Evolutionary conservation across 805 yeast species (phyloP).

Genomic region (Clavispora carvajalis): DNA sequence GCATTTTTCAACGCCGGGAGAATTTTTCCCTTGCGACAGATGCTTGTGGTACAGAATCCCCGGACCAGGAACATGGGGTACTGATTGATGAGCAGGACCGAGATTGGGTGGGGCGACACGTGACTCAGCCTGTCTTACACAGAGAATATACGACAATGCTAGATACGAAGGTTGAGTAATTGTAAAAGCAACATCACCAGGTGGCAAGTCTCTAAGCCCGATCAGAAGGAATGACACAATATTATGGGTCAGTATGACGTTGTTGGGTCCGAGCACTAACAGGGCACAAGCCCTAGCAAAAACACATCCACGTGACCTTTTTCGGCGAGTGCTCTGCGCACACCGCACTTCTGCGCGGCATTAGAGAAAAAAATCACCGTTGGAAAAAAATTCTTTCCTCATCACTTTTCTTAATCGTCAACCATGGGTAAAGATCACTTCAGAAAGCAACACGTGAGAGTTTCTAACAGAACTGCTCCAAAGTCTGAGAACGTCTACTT

Average conservation of each 20-base stretch:
- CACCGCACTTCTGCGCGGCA: neutral
- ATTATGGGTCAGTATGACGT: no score
- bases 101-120: neutral
- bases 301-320: neutral
- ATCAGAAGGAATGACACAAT: no score
- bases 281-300: constrained; percentile 1
- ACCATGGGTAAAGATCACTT: constrained; percentile 96
- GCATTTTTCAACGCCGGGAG: constrained; percentile 3
- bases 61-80: neutral
- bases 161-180: no score
- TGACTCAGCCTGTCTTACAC: no score
- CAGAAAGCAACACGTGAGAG: constrained; percentile 92
- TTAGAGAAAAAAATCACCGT: constrained; percentile 3
- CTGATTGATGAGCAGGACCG: neutral
- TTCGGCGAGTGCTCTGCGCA: constrained; percentile 1
- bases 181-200: no score
- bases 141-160: no score
- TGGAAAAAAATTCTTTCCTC: constrained; percentile 1
- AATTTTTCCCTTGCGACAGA: neutral
- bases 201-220: no score
- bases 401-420: constrained; percentile 14
- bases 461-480: constrained; percentile 98
- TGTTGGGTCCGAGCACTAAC: no score
- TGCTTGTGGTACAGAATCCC: neutral
- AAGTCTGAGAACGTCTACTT: constrained; percentile 99